Base-by-base conservation (phyloP, 2,329 filamentous ascomycete genomes). In the Cladophialophora bantiana region DNA sequence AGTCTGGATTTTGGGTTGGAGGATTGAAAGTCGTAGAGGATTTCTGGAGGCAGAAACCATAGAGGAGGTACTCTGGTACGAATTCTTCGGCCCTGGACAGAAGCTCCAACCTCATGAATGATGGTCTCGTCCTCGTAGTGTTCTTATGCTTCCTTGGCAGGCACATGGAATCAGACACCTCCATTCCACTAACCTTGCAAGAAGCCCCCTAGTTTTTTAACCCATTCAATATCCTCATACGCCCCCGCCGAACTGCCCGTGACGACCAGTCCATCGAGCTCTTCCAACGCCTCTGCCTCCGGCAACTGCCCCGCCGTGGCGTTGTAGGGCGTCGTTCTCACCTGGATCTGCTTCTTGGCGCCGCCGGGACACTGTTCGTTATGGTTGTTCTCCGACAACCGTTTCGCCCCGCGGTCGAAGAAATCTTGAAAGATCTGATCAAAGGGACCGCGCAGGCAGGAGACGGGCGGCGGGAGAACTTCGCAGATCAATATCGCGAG, bases 401-500 rank as follows among this genome's bases (percentile, higher is more conserved):
- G 52, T 20, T 55, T 55, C 31, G 34, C 52, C 5, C 52, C 52
- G 13, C 52, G 52, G 7, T 55, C 52, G 12, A 55, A 55, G n/a
- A 55, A 55, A 15, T 15, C 26, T 12, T 55, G 52, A 12, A 55
- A 55, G 52, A 55, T 55, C n/a, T 55, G 52, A 12, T 55, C 52
- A 35, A 55, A 55, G n/a, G 52, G 52, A 34, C 52, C 52, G 5
- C 52, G 31, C 13, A 55, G 31, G 31, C 31, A 7, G 31, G 52
- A 34, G 12, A 55, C 34, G 7, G 13, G 31, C 52, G 52, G 52
- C 7, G 52, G 52, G 0, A 55, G 52, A 26, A 55, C 52, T 26
- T 55, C 52, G n/a, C 52, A 55, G 52, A 55, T 55, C 31, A 55
- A n/a, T 18, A 55, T 55, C 12, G 52, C 52, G 52, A 55, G 31